Conservation (phyloP, 495 filamentous ascomycete genomes). For the Astrocystis sublimbata region DNA sequence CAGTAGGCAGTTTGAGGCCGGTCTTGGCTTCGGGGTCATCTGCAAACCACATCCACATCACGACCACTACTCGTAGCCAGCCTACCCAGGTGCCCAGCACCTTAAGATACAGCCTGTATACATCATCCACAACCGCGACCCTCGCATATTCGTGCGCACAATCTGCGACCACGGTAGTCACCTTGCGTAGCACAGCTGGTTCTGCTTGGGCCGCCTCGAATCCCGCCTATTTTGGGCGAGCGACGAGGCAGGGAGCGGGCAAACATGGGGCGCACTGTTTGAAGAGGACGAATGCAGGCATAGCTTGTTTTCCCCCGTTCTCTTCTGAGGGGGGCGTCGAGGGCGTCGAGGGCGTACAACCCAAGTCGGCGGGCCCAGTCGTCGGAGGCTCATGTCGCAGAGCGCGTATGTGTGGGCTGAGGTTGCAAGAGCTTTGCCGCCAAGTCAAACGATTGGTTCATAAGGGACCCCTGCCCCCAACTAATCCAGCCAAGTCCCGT, state of each 20-base stretch:
- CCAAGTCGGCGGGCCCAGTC: neutral
- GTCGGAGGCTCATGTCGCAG: slow-evolving; percentile 14
- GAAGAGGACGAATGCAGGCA: neutral
- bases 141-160: no score
- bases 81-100: no score
- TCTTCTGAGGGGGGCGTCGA: no score
- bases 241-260: neutral
- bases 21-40: neutral
- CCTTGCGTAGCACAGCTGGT: neutral
- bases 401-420: slow-evolving; percentile 3
- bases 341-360: no score
- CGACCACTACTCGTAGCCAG: neutral
- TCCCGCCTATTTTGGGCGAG: neutral
- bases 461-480: neutral
- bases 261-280: slow-evolving; percentile 5
- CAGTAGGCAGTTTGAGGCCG: slow-evolving; percentile 4
- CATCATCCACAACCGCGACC: no score
- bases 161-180: no score
- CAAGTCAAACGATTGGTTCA: slow-evolving; percentile 20
- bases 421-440: slow-evolving; percentile 10
- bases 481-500: neutral
- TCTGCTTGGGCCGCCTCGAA: neutral
- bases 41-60: neutral
- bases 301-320: neutral
- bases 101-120: no score